These are phyloP conservation scores for Simplicillium sp. DNA, from an alignment of 2,329 filamentous ascomycete species.

Conservation along the genomic window DNA sequence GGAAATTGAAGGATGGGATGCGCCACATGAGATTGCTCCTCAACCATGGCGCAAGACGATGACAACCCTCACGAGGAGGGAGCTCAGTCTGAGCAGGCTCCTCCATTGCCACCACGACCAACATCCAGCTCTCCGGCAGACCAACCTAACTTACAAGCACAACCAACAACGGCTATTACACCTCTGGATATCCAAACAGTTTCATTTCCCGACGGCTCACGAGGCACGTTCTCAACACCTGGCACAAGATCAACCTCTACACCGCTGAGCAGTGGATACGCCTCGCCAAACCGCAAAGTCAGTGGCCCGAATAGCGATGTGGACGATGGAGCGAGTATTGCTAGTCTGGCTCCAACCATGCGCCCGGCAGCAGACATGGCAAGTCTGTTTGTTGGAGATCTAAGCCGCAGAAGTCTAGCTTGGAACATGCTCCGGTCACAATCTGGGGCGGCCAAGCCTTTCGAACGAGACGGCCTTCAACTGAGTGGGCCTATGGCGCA, in stretches of 20 bases:
- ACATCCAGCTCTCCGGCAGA: constrained; percentile 25
- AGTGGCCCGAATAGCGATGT: constrained; percentile 32
- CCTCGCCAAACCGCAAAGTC: constrained; percentile 23
- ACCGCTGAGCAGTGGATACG: constrained; percentile 28
- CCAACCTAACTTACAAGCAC: constrained; percentile 39
- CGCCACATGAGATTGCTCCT: not conserved
- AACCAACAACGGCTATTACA: constrained; percentile 77
- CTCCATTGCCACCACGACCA: constrained; percentile 46
- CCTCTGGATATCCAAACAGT: constrained; percentile 72
- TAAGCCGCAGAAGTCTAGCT: constrained; percentile 55
- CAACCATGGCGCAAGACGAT: not conserved
- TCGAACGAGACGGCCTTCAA: constrained; percentile 40
- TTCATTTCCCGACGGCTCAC: constrained; percentile 59
- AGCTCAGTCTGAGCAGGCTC: constrained; percentile 28
- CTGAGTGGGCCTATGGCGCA: constrained; percentile 47
- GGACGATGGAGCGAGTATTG: constrained; percentile 56
- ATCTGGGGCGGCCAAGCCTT: constrained; percentile 48
- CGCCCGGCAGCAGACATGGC: constrained; percentile 63
- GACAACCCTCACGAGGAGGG: too few species aligned
- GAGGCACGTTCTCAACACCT: constrained; percentile 49
- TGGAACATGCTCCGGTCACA: constrained; percentile 60
- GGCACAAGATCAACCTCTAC: constrained; percentile 24
- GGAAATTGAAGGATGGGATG: constrained; percentile 2
- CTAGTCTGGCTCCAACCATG: constrained; percentile 55
- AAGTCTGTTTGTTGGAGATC: constrained; percentile 67